These are phyloP conservation scores for Dactylella cylindrospora DNA, from an alignment of 2,329 filamentous ascomycete genomes.

Conservation along the genomic window DNA sequence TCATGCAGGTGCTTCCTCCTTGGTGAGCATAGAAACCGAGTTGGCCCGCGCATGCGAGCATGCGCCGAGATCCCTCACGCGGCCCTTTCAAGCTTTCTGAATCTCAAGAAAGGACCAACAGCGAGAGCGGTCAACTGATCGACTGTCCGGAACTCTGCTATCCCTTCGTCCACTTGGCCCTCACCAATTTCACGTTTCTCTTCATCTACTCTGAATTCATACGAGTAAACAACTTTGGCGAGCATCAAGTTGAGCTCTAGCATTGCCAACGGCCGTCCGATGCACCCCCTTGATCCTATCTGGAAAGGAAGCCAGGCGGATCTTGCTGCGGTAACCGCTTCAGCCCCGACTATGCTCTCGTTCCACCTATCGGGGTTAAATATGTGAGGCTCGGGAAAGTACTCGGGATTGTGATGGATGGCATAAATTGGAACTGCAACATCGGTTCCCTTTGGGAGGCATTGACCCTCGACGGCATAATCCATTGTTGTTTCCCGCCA, in stretches of 20 bases:
- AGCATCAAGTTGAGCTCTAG: conserved; percentile 65
- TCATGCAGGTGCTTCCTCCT: too few species aligned
- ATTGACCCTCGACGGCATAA: conserved; percentile 57
- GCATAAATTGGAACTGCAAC: conserved; percentile 68
- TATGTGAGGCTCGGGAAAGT: conserved; percentile 63
- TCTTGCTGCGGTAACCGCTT: conserved; percentile 60
- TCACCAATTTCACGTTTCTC: conserved; percentile 33
- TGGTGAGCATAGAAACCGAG: too few species aligned
- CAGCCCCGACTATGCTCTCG: conserved; percentile 21
- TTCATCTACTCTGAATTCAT: conserved; percentile 48
- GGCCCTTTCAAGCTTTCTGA: conserved; percentile 51
- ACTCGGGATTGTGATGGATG: conserved; percentile 66
- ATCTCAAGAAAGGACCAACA: conserved; percentile 69
- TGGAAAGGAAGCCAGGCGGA: conserved; percentile 74
- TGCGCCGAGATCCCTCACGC: conserved; percentile 1
- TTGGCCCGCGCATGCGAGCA: too few species aligned
- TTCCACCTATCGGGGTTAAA: conserved; percentile 67
- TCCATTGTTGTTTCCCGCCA: conserved; percentile 59
- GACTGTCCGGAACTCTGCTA: conserved; percentile 19
- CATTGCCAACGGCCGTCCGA: conserved; percentile 70
- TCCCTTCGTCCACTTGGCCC: conserved; percentile 3
- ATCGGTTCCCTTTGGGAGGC: conserved; percentile 62
- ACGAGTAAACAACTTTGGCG: conserved; percentile 62
- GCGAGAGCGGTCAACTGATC: conserved; percentile 75
- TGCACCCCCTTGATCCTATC: conserved; percentile 69